Conservation (phyloP, 495 filamentous ascomycete species). For the Oleoguttula mirabilis region DNA sequence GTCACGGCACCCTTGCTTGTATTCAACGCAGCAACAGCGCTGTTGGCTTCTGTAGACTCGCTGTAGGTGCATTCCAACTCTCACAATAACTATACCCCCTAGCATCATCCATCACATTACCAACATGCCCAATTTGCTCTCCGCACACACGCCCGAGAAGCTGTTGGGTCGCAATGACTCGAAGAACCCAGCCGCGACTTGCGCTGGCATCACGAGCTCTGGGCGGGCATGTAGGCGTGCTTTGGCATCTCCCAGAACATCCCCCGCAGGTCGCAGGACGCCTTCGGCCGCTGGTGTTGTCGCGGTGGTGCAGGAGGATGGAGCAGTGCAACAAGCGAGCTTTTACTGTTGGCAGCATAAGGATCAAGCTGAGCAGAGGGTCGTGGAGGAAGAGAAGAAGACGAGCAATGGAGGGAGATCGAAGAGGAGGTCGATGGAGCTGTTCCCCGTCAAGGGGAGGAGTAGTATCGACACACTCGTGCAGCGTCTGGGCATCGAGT, state of each 20-base stretch:
- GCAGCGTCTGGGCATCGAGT: slow-evolving; percentile 62
- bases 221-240: slow-evolving; percentile 70
- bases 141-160: slow-evolving; percentile 58
- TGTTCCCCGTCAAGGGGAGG: slow-evolving; percentile 40
- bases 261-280: slow-evolving; percentile 19
- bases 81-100: too few species aligned
- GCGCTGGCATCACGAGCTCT: slow-evolving; percentile 65
- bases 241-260: slow-evolving; percentile 38
- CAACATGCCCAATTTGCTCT: neutral
- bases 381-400: neutral
- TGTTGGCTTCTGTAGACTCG: too few species aligned
- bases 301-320: slow-evolving; percentile 28
- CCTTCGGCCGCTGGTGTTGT: slow-evolving; percentile 27
- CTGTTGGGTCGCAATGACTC: slow-evolving; percentile 66
- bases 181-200: slow-evolving; percentile 72
- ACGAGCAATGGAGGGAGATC: neutral
- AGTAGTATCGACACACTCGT: slow-evolving; percentile 75
- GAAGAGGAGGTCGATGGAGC: slow-evolving; percentile 19
- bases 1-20: too few species aligned
- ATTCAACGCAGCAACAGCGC: too few species aligned
- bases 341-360: slow-evolving; percentile 92
- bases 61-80: too few species aligned
- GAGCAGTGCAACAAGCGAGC: slow-evolving; percentile 31
- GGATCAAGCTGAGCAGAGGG: slow-evolving; percentile 52
- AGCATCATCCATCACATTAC: neutral